Evolutionary conservation across 176 grass and related monocot genomes (phyloP), one percentile per base, ranked within the genome.

Genomic region (Eremochloa ophiuroides): DNA sequence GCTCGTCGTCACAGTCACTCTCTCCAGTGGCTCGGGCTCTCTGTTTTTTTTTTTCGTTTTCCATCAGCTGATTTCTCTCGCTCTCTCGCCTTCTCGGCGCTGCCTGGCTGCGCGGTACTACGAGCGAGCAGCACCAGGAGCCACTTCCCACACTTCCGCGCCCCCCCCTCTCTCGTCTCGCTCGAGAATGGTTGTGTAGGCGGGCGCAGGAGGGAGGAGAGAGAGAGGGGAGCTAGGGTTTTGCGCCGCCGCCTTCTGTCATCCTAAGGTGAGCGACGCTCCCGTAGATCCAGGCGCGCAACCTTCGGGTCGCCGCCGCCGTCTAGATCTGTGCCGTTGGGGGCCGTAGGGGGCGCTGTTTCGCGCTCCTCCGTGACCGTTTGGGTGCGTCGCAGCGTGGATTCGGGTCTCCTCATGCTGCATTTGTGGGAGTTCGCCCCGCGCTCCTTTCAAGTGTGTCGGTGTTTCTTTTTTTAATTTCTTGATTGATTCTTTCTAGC

Each of bases 161-260:
- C 44, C 10, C 10, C 44, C 8, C n/a, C 27, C 35, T 66, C 55
- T 82, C 86, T 47, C 56, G 38, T 68, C 58, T 67, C 75, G 60
- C 20, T 37, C 77, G 56, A 66, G 27, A 66, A 85, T 82, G 82
- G 87, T 82, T 84, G 82, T 73, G 78, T 89, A 89, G 83, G 30
- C 26, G 43, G 42, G 22, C 13, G 41, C 6, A 8, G 69, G 15
- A 46, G 41, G 69, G 68, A 71, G 28, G 53, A 56, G 73, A 20
- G 73, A 64, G 74, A n/a, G 20, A 8, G 56, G 79, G 35, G 50
- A 60, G 88, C 66, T 86, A 89, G 83, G 83, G 83, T 86, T 89
- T 81, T 73, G 78, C 65, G 78, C 72, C 56, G 56, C 80, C 14
- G 15, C 66, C 62, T 74, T 20, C 29, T 66, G 0, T 4, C 27